Evolutionary conservation across 345 rosid genomes (phyloP), one percentile per base, ranked within the genome.

Genomic region (Sisymbrium altissimum): DNA sequence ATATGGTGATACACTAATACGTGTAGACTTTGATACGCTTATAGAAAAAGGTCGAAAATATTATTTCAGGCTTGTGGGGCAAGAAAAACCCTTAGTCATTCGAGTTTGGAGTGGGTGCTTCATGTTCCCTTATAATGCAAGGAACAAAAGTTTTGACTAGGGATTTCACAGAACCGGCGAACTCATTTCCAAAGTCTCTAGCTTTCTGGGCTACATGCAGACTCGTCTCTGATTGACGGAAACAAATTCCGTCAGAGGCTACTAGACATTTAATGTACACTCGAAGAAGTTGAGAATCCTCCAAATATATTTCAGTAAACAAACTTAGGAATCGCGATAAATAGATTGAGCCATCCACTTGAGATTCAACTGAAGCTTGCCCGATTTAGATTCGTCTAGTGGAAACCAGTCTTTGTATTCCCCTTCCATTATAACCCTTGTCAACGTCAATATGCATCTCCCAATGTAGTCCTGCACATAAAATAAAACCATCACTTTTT

Each of bases 311-410:
- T 0, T 13, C 15, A 36, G 36, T 3, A 9, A 50, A 43, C 43
- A 53, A 63, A 59, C 55, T 82, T 72, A 89, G 32, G 92, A 78
- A 57, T 91, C 97, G 0, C 99, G 93, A 53, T 83, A 92, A 27
- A 95, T 90, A 11, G 89, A 90, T 50, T 92, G 98, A 1, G 99
- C 86, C 85, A 85, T 68, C 99, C 99, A 96, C 83, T 89, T 96
- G 55, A 96, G 97, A 64, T 84, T 73, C 78, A 96, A 52, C 68
- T 80, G 78, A 64, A 92, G 45, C 76, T 76, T 85, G 38, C 95
- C 97, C 0, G 98, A 63, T 81, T 93, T 89, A 15, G 89, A 85
- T 38, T 85, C 89, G 18, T 92, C 97, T 19, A 92, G 41, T 2
- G 67, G 77, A 60, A 84, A 86, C 83, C 81, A 66, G 45, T 86